These are phyloP conservation scores for Emericellopsis terricola DNA, from an alignment of 495 filamentous ascomycete genomes.

Conservation along the genomic window DNA sequence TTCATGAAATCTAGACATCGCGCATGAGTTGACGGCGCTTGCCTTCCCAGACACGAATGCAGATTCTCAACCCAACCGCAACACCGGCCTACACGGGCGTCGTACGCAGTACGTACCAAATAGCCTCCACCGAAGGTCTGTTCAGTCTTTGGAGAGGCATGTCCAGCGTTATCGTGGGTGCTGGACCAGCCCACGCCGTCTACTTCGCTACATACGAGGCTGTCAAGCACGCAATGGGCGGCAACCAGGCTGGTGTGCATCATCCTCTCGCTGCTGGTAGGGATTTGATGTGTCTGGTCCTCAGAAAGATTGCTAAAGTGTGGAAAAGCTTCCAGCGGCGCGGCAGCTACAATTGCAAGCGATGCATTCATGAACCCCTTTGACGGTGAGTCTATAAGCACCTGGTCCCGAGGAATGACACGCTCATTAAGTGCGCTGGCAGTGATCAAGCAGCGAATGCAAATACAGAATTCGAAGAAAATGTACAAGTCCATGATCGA, in stretches of 20 bases:
- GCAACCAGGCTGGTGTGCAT: constrained; percentile 73
- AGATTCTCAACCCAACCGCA: constrained; percentile 79
- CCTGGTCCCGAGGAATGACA: background rate
- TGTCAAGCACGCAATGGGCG: constrained; percentile 89
- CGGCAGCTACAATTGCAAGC: constrained; percentile 85
- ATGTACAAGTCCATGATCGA: constrained; percentile 66
- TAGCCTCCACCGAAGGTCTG: constrained; percentile 75
- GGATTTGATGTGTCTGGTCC: constrained; percentile 10
- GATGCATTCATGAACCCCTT: constrained; percentile 99
- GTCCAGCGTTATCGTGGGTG: constrained; percentile 88
- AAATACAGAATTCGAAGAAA: constrained; percentile 78
- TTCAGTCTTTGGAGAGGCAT: constrained; percentile 90
- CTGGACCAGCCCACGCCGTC: constrained; percentile 90
- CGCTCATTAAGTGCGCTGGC: constrained; percentile 4
- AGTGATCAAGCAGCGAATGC: constrained; percentile 99
- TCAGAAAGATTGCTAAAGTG: background rate
- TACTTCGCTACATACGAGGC: constrained; percentile 97
- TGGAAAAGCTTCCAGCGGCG: constrained; percentile 73
- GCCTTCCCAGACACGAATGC: constrained; percentile 70
- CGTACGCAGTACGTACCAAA: constrained; percentile 79
- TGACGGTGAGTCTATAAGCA: constrained; percentile 49
- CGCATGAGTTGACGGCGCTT: background rate
- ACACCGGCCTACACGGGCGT: constrained; percentile 77
- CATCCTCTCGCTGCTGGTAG: constrained; percentile 84
- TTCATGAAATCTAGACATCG: background rate